Percentiles rank a stretch among this genome's conserved stretches.
Conservation (phyloP, 2,329 filamentous ascomycete genomes). For the Pseudocercospora fijiensis region DNA sequence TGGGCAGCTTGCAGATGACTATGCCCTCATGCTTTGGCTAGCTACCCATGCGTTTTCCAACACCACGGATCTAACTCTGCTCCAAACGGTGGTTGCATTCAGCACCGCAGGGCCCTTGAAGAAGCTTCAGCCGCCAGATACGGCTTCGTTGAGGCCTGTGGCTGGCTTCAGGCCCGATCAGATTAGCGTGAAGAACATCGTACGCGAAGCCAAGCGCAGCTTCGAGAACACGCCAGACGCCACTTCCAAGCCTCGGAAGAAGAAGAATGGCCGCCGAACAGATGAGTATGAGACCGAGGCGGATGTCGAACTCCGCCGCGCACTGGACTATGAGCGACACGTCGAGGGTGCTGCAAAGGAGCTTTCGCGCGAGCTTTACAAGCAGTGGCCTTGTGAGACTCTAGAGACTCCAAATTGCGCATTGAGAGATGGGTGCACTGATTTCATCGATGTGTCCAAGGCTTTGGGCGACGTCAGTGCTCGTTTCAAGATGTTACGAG, state of each 20-base stretch:
- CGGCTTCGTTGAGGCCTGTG: background rate
- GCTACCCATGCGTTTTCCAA: constrained; percentile 45
- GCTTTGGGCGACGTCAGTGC: background rate
- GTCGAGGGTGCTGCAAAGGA: background rate
- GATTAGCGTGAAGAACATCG: background rate
- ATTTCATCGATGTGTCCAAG: background rate
- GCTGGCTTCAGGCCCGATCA: background rate
- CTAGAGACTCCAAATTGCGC: background rate
- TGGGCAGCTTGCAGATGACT: constrained; percentile 7
- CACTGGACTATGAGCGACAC: constrained; percentile 9
- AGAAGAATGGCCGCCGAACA: background rate
- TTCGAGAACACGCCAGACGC: constrained; percentile 13
- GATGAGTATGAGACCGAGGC: background rate
- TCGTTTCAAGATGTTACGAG: constrained; percentile 7
- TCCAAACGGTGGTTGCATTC: constrained; percentile 33
- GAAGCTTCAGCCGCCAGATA: background rate
- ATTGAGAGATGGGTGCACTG: background rate
- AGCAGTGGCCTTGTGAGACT: constrained; percentile 7
- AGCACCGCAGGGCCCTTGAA: background rate
- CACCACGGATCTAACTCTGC: constrained; percentile 41
- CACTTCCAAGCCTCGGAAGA: background rate
- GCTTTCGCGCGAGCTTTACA: background rate
- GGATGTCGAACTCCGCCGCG: background rate
- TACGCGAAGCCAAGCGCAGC: background rate
- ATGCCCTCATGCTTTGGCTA: constrained; percentile 26